Percentiles rank a stretch among this genome's conserved stretches.
Conservation (phyloP, 2,329 filamentous ascomycete species). For the Pleurostoma richardsiae region DNA sequence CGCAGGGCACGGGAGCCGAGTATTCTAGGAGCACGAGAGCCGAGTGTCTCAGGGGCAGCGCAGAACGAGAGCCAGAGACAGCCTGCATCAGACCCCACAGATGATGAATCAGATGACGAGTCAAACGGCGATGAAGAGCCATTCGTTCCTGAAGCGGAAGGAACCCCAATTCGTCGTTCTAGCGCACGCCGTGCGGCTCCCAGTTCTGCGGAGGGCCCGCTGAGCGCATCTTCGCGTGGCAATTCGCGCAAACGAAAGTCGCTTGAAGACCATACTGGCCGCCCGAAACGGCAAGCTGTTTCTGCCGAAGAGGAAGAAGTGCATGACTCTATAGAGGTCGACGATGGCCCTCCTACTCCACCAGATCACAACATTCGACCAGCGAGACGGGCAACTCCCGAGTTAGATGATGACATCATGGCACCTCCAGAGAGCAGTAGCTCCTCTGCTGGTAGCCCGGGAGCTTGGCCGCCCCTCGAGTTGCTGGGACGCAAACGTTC, state of each 20-base stretch:
- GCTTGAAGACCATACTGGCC: constrained; percentile 33
- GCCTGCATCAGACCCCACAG: constrained; percentile 13
- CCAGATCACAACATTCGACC: too few relatives aligned
- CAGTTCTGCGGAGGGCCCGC: not conserved
- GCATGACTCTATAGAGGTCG: constrained; percentile 17
- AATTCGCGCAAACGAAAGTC: constrained; percentile 54
- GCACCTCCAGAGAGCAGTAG: constrained; percentile 53
- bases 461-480: constrained; percentile 48
- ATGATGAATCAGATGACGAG: constrained; percentile 9
- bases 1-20: constrained; percentile 55
- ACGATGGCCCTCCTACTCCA: constrained; percentile 8
- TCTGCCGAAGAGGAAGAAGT: constrained; percentile 12
- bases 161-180: constrained; percentile 14
- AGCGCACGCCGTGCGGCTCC: not conserved
- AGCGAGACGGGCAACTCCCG: constrained; percentile 33
- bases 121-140: constrained; percentile 19
- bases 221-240: constrained; percentile 17
- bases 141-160: constrained; percentile 20
- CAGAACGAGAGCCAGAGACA: constrained; percentile 29
- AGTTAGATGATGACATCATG: constrained; percentile 42
- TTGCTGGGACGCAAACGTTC: constrained; percentile 40
- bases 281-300: constrained; percentile 22
- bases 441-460: constrained; percentile 32
- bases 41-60: constrained; percentile 52
- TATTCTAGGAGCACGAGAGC: constrained; percentile 54